Evolutionary conservation across 139 green algal species (phyloP), one percentile per base, ranked within the genome.

Genomic region (Tetraselmis chui): DNA sequence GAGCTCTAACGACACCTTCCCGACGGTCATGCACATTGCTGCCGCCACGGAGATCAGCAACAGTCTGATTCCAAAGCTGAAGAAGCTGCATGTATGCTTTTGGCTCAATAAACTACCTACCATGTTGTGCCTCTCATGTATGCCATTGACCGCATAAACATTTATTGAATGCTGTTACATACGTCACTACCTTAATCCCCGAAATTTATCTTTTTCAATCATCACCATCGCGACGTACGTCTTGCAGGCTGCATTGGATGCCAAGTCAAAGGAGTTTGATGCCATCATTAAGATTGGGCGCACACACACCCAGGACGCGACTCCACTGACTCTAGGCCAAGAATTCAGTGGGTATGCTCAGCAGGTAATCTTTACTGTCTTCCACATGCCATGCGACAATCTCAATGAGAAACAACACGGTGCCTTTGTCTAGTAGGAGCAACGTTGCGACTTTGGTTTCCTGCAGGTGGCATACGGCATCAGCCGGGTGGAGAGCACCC

Each of bases 221-320:
- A n/a, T n/a, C n/a, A n/a, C n/a, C n/a, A n/a, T n/a, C n/a, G n/a
- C n/a, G n/a, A n/a, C n/a, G n/a, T n/a, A n/a, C 74, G 74, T 2
- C 29, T n/a, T 22, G 29, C 86, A 92, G 79, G 76, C 59, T 1
- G 87, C 89, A 5, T 87, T 97, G 74, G 75, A 87, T 0, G 76
- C 78, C 59, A 99, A 99, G 84, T 76, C 85, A 0, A 58, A 91
- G 26, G 91, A 94, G 80, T 99, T 97, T 81, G 83, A 83, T 0
- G 11, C 92, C 85, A 95, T 99, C 82, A 94, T 99, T 85, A 99
- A 99, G 86, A 98, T 99, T 76, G 96, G 96, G 0, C 92, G 96
- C 75, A 99, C 96, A 0, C 96, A 99, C 89, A 94, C 93, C 0
- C 92, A 96, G 88, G 96, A 99, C 81, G 96, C 96, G 5, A 97